Evolutionary conservation across 768 basidiomycete genomes (phyloP), one percentile per base, ranked within the genome.

Genomic region (Russula sp.): DNA sequence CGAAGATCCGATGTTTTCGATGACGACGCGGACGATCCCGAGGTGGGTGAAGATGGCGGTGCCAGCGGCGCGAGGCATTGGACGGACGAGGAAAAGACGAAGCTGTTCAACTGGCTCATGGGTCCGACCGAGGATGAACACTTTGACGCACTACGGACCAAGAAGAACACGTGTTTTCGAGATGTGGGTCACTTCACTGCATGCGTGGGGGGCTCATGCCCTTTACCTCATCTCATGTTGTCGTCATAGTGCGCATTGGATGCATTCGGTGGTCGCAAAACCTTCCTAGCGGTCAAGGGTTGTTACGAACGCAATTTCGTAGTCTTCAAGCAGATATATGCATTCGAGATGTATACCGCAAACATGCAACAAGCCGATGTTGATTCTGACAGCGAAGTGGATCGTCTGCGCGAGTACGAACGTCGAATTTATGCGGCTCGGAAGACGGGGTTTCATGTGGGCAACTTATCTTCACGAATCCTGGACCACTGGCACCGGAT

Each of bases 271-370:
- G 80, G 81, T 55, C 87, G 88, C 73, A 91, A 91, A 72, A 87
- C 88, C 14, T 90, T 89, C 64, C 87, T 90, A 69, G 88, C 88
- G 0, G 78, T 91, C 58, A 91, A 91, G 74, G 88, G 88, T 22
- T 90, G 88, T 68, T 91, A 88, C 65, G 88, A 91, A 70, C 87
- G 88, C 68, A 90, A 90, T 66, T 88, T 91, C 66, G 90, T 89
- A 66, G 74, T 89, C 16, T 91, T 90, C 79, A 90, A 87, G 72
- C 88, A 90, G 71, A 87, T 91, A 42, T 86, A 86, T 68, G 79
- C 82, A 7, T 87, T 88, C 64, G 87, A 91, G 70, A 74, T 73
- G 13, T 86, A 77, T 57, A 74, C 61, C 73, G 81, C 58, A 68
- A 73, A 42, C 73, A 78, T 65, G 64, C 72, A 45, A 72, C 72